Evolutionary conservation across 1,139 yeast species (phyloP).

Genomic region (Candida frijolesensis): DNA sequence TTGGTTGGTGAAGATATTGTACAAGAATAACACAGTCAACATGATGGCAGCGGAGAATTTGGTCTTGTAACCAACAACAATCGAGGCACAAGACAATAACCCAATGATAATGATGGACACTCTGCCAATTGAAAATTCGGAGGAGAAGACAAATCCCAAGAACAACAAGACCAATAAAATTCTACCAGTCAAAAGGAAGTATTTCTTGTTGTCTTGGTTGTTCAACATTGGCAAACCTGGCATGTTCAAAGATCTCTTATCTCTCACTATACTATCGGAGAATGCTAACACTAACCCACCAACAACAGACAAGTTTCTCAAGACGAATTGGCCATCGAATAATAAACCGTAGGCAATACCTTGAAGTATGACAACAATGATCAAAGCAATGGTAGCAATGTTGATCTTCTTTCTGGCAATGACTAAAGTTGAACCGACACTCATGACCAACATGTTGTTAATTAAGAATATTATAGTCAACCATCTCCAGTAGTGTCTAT

Average conservation of each 20-base stretch:
- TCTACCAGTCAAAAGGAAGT: slow-evolving; percentile 87
- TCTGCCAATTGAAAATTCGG: slow-evolving; percentile 71
- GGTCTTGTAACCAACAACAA: slow-evolving; percentile 92
- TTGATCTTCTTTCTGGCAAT: slow-evolving; percentile 71
- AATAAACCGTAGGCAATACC: slow-evolving; percentile 89
- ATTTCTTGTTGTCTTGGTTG: slow-evolving; percentile 82
- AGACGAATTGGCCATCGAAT: slow-evolving; percentile 77
- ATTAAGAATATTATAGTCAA: slow-evolving; percentile 72
- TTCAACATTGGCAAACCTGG: slow-evolving; percentile 92
- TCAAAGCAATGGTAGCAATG: slow-evolving; percentile 70
- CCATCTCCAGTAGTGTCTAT: slow-evolving; percentile 79
- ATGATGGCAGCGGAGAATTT: slow-evolving; percentile 83
- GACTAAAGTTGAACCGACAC: slow-evolving; percentile 69
- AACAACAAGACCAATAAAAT: slow-evolving; percentile 82
- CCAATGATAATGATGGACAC: slow-evolving; percentile 71
- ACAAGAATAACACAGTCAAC: slow-evolving; percentile 71
- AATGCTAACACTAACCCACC: slow-evolving; percentile 92
- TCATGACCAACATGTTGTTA: slow-evolving; percentile 70
- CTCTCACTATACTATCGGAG: slow-evolving; percentile 85
- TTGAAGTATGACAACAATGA: slow-evolving; percentile 77
- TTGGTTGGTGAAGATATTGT: slow-evolving; percentile 80
- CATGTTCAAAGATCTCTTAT: slow-evolving; percentile 67
- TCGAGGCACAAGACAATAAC: slow-evolving; percentile 70
- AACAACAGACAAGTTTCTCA: slow-evolving; percentile 85
- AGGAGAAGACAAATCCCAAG: slow-evolving; percentile 80